Evolutionary conservation across 2,329 filamentous ascomycete genomes (phyloP).

Genomic region (Periconia digitata): DNA sequence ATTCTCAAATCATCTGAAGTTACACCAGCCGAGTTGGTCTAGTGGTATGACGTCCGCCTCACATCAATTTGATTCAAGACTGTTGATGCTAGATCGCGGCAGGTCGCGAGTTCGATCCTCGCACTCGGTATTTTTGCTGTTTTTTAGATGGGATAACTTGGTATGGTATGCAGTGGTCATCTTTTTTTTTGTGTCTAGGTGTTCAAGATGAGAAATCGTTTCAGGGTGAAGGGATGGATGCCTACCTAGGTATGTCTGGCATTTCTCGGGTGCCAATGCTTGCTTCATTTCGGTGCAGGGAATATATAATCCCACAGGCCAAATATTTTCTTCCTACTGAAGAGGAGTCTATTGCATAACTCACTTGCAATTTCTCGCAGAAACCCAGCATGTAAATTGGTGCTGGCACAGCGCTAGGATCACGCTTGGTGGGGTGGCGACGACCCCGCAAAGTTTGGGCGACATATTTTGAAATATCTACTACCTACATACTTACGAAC

Average conservation of each 20-base stretch:
- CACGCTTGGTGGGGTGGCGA: neutral
- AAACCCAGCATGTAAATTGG: neutral
- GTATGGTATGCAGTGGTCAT: no score
- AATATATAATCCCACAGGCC: no score
- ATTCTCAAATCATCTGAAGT: neutral
- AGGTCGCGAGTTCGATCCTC: constrained; percentile 7
- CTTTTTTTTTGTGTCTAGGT: no score
- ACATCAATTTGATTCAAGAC: neutral
- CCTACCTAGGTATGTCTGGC: no score
- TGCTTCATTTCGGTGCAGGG: no score
- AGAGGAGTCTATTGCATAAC: no score
- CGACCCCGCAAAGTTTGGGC: neutral
- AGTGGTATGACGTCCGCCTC: constrained; percentile 4
- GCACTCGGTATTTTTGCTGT: neutral
- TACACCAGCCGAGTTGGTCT: neutral
- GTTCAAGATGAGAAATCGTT: no score
- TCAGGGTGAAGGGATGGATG: no score
- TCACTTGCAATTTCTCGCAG: no score
- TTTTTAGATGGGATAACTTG: neutral
- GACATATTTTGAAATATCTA: no score
- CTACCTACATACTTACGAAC: neutral
- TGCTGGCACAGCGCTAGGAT: neutral
- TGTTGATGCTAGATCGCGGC: neutral
- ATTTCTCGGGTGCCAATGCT: no score
- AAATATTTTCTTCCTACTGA: no score